phyloP scores from a whole-genome alignment of 495 filamentous ascomycete species.

The Lophiotrema nucula region DNA sequence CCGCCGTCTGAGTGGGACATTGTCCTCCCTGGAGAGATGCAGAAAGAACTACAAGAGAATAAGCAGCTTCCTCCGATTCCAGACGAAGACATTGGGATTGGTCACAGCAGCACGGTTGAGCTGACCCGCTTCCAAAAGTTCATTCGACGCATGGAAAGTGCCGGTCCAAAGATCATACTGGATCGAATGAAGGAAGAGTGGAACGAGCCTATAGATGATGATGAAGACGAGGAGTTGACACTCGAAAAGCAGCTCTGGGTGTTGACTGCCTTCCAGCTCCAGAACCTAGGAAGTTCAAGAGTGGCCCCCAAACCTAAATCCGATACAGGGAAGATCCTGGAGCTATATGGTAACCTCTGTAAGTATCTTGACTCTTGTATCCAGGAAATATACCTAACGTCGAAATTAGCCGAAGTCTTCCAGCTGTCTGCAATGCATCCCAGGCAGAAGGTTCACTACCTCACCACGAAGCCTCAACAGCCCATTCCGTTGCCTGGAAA shows the following conservation, averaged over 20 bases:
- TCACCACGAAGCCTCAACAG: constrained; percentile 25
- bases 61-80: constrained; percentile 19
- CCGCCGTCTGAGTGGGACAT: constrained; percentile 29
- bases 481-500: constrained; percentile 29
- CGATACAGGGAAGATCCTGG: constrained; percentile 29
- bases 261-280: constrained; percentile 36
- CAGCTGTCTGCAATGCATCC: constrained; percentile 38
- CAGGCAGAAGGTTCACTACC: constrained; percentile 28
- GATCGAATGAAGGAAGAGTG: constrained; percentile 37
- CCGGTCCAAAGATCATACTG: constrained; percentile 32
- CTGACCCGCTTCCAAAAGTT: constrained; percentile 36
- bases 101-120: constrained; percentile 15
- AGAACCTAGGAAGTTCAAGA: constrained; percentile 22
- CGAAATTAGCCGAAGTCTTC: constrained; percentile 29
- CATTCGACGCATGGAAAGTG: constrained; percentile 37
- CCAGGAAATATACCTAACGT: not conserved
- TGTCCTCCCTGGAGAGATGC: constrained; percentile 1
- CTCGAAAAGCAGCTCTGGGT: constrained; percentile 39
- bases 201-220: constrained; percentile 32
- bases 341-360: constrained; percentile 36
- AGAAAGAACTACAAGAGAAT: not conserved
- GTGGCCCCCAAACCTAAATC: constrained; percentile 10
- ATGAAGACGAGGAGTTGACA: constrained; percentile 21
- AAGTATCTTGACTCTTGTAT: constrained; percentile 4
- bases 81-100: constrained; percentile 4